Evolutionary conservation across 371 early-diverging fungal species (phyloP).

Genomic region (Nosema muscidifuracis): DNA sequence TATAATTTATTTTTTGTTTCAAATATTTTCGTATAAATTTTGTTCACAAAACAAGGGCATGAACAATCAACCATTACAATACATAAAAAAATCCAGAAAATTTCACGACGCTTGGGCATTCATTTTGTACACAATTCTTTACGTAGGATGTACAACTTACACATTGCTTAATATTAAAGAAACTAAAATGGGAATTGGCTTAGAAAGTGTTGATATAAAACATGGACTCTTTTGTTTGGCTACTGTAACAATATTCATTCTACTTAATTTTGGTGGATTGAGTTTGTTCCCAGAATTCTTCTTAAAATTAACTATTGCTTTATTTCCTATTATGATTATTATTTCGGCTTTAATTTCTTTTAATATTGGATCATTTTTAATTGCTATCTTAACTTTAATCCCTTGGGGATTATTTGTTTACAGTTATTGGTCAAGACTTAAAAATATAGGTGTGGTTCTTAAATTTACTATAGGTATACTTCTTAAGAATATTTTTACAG

Average conservation of each 20-base stretch:
- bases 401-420: neutral
- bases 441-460: no score
- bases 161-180: neutral
- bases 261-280: neutral
- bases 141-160: neutral
- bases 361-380: neutral
- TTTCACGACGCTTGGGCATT: slow-evolving; percentile 49
- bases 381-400: neutral
- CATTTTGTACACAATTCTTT: slow-evolving; percentile 14
- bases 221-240: neutral
- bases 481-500: neutral
- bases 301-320: neutral
- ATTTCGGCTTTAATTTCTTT: neutral
- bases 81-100: slow-evolving; percentile 6
- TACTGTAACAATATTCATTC: neutral
- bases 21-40: no score
- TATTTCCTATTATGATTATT: neutral
- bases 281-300: neutral
- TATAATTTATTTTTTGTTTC: no score
- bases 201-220: neutral
- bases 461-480: neutral
- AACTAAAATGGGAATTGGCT: neutral
- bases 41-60: no score
- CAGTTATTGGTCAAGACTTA: neutral
- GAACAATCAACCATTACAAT: no score